A percentile compares a stretch with the other conserved stretches of the same genome.
Conservation (phyloP, 1,139 yeast genomes). For the Saccharomycopsis hybrid region DNA sequence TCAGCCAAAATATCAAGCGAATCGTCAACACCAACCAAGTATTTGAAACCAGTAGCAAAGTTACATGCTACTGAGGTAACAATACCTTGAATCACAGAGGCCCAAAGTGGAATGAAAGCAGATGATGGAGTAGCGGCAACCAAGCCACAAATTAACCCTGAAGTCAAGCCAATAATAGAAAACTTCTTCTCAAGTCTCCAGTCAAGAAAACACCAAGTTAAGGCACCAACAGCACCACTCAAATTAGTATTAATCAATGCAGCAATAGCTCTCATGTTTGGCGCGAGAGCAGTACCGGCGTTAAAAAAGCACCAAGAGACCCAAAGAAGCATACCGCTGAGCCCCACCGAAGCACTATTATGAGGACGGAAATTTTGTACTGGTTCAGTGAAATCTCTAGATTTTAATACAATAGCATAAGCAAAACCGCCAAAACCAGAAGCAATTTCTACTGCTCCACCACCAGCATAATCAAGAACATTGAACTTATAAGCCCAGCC, state of each 20-base stretch:
- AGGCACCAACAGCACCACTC: slow-evolving; percentile 85
- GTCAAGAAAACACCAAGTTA: slow-evolving; percentile 89
- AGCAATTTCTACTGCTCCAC: slow-evolving; percentile 92
- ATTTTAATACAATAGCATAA: slow-evolving; percentile 74
- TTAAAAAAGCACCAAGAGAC: slow-evolving; percentile 90
- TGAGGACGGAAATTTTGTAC: slow-evolving; percentile 92
- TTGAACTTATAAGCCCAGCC: slow-evolving; percentile 96
- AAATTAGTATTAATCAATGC: slow-evolving; percentile 90
- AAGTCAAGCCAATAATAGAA: slow-evolving; percentile 93
- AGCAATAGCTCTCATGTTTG: slow-evolving; percentile 42
- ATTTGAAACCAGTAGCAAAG: slow-evolving; percentile 83
- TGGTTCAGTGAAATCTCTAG: slow-evolving; percentile 66
- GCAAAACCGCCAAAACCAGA: slow-evolving; percentile 91
- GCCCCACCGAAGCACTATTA: slow-evolving; percentile 77
- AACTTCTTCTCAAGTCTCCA: slow-evolving; percentile 82
- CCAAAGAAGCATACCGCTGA: slow-evolving; percentile 68
- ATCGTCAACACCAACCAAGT: slow-evolving; percentile 77
- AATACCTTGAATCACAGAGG: slow-evolving; percentile 78
- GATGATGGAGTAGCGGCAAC: slow-evolving; percentile 97
- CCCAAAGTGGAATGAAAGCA: slow-evolving; percentile 89
- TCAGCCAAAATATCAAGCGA: slow-evolving; percentile 93
- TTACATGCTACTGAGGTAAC: slow-evolving; percentile 81
- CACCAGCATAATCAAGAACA: slow-evolving; percentile 94
- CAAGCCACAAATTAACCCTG: slow-evolving; percentile 90
- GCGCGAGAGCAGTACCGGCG: slow-evolving; percentile 69